These are phyloP conservation scores for Adansonia madagascariensis DNA, from an alignment of 441 rosid species.

Conservation along the genomic window DNA sequence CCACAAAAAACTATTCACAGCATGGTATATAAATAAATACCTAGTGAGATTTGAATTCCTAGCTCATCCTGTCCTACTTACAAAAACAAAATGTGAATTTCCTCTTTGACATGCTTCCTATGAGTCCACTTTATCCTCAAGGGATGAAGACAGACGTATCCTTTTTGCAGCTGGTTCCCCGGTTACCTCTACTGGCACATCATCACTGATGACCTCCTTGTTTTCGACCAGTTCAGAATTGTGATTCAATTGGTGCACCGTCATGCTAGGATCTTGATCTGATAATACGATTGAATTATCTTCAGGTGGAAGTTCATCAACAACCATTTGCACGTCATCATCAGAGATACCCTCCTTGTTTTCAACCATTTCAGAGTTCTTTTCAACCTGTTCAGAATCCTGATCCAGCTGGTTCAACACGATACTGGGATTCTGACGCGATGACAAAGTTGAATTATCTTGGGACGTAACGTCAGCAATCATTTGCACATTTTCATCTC, in stretches of 20 bases:
- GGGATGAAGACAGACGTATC: constrained; percentile 42
- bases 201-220: constrained; percentile 19
- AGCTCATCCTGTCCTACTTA: constrained; percentile 32
- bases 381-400: constrained; percentile 29
- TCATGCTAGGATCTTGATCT: constrained; percentile 31
- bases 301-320: constrained; percentile 27
- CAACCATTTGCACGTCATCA: constrained; percentile 32
- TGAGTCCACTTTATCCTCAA: constrained; percentile 36
- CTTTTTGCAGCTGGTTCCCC: constrained; percentile 66
- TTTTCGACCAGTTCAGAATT: constrained; percentile 31
- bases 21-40: constrained; percentile 25
- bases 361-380: constrained; percentile 12
- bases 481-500: constrained; percentile 19
- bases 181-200: constrained; percentile 34
- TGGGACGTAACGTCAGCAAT: constrained; percentile 6
- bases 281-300: constrained; percentile 33
- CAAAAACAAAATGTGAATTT: constrained; percentile 20
- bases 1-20: constrained; percentile 42
- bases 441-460: constrained; percentile 33
- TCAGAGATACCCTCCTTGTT: constrained; percentile 12
- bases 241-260: constrained; percentile 30
- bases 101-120: constrained; percentile 10
- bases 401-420: constrained; percentile 30
- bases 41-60: constrained; percentile 23
- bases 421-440: constrained; percentile 31